Evolutionary conservation across 805 yeast genomes (phyloP).

Genomic region (Kregervanrija pseudodelftensis): DNA sequence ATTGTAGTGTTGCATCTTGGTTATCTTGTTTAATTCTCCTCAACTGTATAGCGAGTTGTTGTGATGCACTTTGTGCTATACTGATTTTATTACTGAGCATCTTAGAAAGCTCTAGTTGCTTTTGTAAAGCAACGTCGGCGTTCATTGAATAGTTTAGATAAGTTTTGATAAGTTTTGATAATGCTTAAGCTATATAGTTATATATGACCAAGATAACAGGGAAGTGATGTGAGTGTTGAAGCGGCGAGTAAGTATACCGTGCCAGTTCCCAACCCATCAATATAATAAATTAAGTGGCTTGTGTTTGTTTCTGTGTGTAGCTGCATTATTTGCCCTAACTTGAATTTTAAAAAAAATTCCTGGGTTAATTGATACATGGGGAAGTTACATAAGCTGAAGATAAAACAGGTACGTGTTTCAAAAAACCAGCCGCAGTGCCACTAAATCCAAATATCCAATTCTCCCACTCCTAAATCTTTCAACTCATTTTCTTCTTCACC

Average conservation of each 20-base stretch:
- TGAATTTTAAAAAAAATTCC: too few species aligned
- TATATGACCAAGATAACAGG: too few species aligned
- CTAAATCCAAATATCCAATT: slow-evolving; percentile 26
- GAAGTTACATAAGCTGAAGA: too few species aligned
- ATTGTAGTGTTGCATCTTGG: slow-evolving; percentile 21
- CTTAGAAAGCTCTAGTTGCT: slow-evolving; percentile 20
- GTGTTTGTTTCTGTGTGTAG: too few species aligned
- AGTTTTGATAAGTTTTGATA: too few species aligned
- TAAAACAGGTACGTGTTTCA: background rate
- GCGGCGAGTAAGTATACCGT: too few species aligned
- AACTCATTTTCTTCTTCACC: slow-evolving; percentile 8
- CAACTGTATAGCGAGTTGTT: slow-evolving; percentile 19
- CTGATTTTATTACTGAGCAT: slow-evolving; percentile 16
- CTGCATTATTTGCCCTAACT: too few species aligned
- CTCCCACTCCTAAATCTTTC: slow-evolving; percentile 23
- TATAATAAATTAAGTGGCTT: too few species aligned
- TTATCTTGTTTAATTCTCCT: slow-evolving; percentile 21
- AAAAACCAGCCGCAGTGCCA: background rate
- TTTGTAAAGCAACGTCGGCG: slow-evolving; percentile 11
- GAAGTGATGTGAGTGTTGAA: too few species aligned
- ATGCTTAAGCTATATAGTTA: too few species aligned
- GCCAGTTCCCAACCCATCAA: too few species aligned
- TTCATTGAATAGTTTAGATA: slow-evolving; percentile 4
- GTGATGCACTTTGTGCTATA: slow-evolving; percentile 21
- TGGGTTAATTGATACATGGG: too few species aligned